Evolutionary conservation across 192 early-diverging fungal genomes (phyloP), one percentile per base, ranked within the genome.

Genomic region (Oehlia diaphana): DNA sequence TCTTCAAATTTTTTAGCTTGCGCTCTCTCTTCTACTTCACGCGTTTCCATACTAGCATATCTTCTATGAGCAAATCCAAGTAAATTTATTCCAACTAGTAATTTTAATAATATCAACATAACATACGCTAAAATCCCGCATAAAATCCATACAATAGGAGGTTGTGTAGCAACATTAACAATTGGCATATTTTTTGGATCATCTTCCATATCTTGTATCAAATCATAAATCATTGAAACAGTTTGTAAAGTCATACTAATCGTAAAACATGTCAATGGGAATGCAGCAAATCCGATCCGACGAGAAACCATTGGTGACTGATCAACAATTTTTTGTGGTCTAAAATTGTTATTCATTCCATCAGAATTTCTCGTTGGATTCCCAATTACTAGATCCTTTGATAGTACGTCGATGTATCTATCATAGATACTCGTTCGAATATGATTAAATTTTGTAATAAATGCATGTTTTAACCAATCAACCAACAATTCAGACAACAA

Each of bases 401-500:
- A 96, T 44, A 99, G 83, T 63, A 96, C 91, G 77, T 97, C 96
- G 5, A 91, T 88, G 81, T 94, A 99, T 67, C 91, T 90, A 13
- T 87, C 89, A 85, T 99, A 99, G 1, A 98, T 91, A 37, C 91
- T 89, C 5, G 96, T 94, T 35, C 93, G 83, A 77, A 98, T 94
- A 78, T 94, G 92, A 84, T 99, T 99, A 84, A 98, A 97, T 80
- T 98, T 98, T 14, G 94, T 95, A 67, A 99, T 95, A 83, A 99
- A 99, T 1, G 98, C 95, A 83, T 99, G 98, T 84, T 99, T 99
- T 73, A 98, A 84, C 95, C 96, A 98, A 83, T 99, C 97, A 8
- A 98, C 96, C 23, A 97, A 79, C 12, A 98, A 85, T 82, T 98
- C 98, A 50, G 96, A 95, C 0, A 90, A 91, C 68, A 95, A 89